Base-by-base conservation (phyloP, 345 rosid species). In the Salix suchowensis region DNA sequence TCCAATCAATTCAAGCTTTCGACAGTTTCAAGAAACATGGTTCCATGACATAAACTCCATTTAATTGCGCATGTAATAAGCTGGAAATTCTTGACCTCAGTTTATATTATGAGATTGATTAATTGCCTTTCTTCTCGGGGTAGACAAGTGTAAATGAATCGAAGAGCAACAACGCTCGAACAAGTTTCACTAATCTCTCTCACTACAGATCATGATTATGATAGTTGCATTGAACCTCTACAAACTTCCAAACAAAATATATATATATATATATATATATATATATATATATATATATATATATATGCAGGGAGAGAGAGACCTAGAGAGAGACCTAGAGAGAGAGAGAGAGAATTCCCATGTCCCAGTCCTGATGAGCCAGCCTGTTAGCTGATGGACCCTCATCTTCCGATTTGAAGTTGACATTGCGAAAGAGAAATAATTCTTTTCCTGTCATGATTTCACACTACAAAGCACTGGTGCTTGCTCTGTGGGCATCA, bases 221-320 rank as follows among this genome's bases (percentile, higher is more conserved):
- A 84, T 84, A 24, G 79, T 78, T 67, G 14, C 76, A 72, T 84
- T 81, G 84, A 75, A 84, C 80, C 84, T 81, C 65, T 76, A 70
- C 86, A 80, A 76, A 84, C 21, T 61, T 84, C 84, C 86, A 84
- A 80, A 76, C 28, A 12, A 61, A 62, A 68, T 30, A 40, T 77
- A 10, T 23, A 10, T 58, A n/a, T n/a, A 4, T 58, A 23, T 58
- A 55, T 28, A 28, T 28, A 28, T 28, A n/a, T 55, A 54, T 30
- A 30, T 30, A 24, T 24, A 24, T n/a, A 23, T 58, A n/a, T n/a
- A 1, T 24, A 48, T 67, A 64, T 37, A 40, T 77, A 23, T 23
- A 23, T 58, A 23, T 58, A n/a, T n/a, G 24, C 24, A 55, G 9
- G n/a, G 1, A 8, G 61, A 2, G 60, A 2, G 58, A 52, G 26